These are phyloP conservation scores for Solanum arcanum DNA, from an alignment of 257 asterid species.

Conservation along the genomic window DNA sequence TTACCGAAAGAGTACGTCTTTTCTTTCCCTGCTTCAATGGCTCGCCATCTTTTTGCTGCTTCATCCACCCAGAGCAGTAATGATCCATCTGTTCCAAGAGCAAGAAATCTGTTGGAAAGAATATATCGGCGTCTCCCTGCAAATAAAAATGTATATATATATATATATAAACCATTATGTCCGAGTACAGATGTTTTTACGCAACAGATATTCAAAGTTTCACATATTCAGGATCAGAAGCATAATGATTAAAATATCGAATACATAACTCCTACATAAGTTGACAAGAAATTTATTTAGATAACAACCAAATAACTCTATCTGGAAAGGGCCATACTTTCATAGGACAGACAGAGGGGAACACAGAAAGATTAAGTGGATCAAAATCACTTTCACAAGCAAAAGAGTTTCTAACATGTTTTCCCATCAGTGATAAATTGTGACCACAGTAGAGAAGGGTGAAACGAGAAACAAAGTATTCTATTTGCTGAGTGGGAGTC, in stretches of 20 bases:
- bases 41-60: constrained; percentile 32
- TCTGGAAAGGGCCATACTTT: neutral
- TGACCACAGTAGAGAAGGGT: neutral
- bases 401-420: neutral
- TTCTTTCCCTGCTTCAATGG: constrained; percentile 65
- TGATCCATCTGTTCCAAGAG: constrained; percentile 84
- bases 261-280: neutral
- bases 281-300: neutral
- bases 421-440: neutral
- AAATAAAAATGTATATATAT: neutral
- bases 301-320: neutral
- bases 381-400: neutral
- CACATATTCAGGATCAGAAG: neutral
- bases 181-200: neutral
- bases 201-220: neutral
- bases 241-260: neutral
- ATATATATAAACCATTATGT: neutral
- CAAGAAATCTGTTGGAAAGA: constrained; percentile 95
- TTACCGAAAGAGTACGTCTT: constrained; percentile 79
- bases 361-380: neutral
- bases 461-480: neutral
- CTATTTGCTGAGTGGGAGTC: neutral
- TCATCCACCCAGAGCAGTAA: constrained; percentile 73
- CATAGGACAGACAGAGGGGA: neutral
- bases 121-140: constrained; percentile 97